Conservation (phyloP, 257 asterid genomes). For the Solanum corneliomulleri region DNA sequence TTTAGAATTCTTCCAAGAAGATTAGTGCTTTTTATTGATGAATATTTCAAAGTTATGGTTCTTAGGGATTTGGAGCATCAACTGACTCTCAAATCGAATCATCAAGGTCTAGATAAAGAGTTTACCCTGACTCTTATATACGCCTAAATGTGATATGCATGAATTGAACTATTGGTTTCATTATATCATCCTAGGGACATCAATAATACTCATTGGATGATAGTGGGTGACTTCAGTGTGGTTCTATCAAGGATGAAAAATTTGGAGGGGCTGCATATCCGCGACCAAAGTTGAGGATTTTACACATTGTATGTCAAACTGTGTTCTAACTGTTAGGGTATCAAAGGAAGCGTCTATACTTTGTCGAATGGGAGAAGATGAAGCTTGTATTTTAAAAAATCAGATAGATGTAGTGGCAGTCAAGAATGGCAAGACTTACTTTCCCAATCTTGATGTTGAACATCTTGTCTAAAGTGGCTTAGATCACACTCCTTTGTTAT, state of each 20-base stretch:
- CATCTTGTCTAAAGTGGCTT: background rate
- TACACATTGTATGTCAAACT: background rate
- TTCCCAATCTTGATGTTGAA: background rate
- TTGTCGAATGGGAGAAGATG: background rate
- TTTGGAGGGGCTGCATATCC: background rate
- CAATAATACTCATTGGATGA: background rate
- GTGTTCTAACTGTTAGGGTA: background rate
- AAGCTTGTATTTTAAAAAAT: background rate
- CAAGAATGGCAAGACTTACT: background rate
- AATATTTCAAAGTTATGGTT: background rate
- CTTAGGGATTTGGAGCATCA: background rate
- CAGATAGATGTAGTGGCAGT: background rate
- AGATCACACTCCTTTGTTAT: background rate
- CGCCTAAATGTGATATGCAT: background rate
- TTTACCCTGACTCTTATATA: background rate
- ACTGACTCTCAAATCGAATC: background rate
- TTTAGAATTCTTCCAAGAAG: background rate
- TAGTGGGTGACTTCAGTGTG: background rate
- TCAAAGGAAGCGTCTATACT: background rate
- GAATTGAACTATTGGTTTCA: background rate
- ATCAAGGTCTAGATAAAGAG: background rate
- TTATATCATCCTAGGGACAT: background rate
- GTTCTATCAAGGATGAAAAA: background rate
- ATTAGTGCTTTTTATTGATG: background rate
- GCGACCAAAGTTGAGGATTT: background rate